Conservation (phyloP, 2,329 filamentous ascomycete genomes). For the Colletotrichum musicola region DNA sequence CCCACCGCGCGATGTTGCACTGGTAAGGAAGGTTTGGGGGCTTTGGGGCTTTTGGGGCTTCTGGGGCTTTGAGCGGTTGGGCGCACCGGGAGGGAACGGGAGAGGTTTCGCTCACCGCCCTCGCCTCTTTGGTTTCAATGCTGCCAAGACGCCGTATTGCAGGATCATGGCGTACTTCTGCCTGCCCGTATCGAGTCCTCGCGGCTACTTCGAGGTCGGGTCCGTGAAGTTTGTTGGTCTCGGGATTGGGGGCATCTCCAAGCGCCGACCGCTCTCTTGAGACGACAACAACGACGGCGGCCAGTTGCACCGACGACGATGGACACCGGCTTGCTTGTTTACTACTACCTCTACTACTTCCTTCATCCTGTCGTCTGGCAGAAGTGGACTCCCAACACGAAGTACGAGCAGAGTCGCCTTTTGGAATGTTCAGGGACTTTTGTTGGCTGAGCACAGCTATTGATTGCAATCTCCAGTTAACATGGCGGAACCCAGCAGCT, state of each 20-base stretch:
- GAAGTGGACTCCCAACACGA: too few species aligned
- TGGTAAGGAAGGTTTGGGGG: constrained; percentile 1
- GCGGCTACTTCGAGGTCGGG: neutral
- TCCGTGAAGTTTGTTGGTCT: neutral
- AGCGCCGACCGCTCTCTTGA: neutral
- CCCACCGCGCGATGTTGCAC: neutral
- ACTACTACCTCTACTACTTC: too few species aligned
- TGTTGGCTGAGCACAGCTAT: neutral
- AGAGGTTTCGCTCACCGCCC: constrained; percentile 19
- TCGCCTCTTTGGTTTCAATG: neutral
- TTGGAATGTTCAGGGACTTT: neutral
- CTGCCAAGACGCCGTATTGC: neutral
- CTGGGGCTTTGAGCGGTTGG: constrained; percentile 9
- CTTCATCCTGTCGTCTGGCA: too few species aligned
- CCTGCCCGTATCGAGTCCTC: too few species aligned
- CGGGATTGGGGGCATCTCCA: neutral
- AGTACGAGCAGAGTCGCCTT: too few species aligned
- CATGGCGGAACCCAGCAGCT: constrained; percentile 16
- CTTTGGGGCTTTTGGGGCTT: too few species aligned
- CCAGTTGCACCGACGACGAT: neutral
- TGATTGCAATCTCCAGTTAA: constrained; percentile 13
- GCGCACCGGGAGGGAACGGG: neutral
- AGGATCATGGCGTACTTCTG: neutral
- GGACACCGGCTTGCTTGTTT: too few species aligned
- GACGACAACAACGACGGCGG: neutral